Conservation (phyloP, 352 stramenopile species). For the Globisporangium okanoganense region DNA sequence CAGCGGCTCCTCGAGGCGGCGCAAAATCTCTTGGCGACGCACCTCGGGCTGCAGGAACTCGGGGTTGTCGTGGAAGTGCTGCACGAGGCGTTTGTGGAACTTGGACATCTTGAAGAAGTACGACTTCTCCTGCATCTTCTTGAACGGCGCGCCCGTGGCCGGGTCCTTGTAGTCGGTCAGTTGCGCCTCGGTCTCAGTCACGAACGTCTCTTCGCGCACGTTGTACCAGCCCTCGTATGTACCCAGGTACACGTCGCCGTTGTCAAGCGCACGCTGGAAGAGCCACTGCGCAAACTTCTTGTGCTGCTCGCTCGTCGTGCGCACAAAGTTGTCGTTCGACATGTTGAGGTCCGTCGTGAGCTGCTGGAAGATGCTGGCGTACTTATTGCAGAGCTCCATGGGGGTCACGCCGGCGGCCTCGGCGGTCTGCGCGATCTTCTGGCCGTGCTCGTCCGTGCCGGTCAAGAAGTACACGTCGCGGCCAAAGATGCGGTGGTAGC, state of each 20-base stretch:
- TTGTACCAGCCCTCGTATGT: slow-evolving; percentile 99
- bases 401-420: slow-evolving; percentile 88
- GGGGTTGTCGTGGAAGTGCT: slow-evolving; percentile 94
- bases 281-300: slow-evolving; percentile 94
- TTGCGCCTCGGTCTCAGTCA: slow-evolving; percentile 97
- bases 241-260: slow-evolving; percentile 96
- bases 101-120: slow-evolving; percentile 99
- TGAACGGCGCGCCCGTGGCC: slow-evolving; percentile 89
- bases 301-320: slow-evolving; percentile 94
- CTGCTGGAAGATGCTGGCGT: slow-evolving; percentile 85
- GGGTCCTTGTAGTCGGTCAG: slow-evolving; percentile 95
- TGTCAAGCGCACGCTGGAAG: slow-evolving; percentile 89
- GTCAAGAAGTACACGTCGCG: slow-evolving; percentile 85
- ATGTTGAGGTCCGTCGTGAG: slow-evolving; percentile 85
- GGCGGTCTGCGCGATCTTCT: slow-evolving; percentile 99
- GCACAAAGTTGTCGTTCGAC: slow-evolving; percentile 92
- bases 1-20: slow-evolving; percentile 90
- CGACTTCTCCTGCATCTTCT: slow-evolving; percentile 97
- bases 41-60: slow-evolving; percentile 96
- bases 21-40: slow-evolving; percentile 93
- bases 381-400: slow-evolving; percentile 96
- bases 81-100: slow-evolving; percentile 93
- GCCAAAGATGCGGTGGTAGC: slow-evolving; percentile 92
- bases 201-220: slow-evolving; percentile 97
- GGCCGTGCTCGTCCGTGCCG: slow-evolving; percentile 97